These are phyloP conservation scores for Micractinium conductrix DNA, from an alignment of 139 green algal species.

Conservation along the genomic window DNA sequence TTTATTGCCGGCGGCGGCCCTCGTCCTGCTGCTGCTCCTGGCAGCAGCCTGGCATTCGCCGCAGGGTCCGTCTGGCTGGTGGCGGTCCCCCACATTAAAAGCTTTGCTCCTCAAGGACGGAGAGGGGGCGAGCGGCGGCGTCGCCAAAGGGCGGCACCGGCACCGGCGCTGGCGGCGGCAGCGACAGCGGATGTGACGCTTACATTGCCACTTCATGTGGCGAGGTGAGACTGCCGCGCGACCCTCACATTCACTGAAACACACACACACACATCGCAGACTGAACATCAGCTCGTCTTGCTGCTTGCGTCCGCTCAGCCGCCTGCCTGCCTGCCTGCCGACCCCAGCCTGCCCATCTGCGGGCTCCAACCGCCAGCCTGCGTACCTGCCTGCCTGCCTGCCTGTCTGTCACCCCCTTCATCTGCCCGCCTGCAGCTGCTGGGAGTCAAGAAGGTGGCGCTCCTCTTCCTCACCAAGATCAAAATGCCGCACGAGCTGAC, in stretches of 20 bases:
- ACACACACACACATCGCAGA: background rate
- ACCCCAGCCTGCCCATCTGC: background rate
- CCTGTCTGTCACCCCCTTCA: no score
- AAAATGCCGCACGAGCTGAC: slow-evolving; percentile 14
- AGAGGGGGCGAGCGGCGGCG: no score
- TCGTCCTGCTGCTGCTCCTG: no score
- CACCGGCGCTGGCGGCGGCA: background rate
- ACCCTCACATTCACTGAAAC: background rate
- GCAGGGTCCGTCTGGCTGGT: no score
- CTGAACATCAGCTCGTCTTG: no score
- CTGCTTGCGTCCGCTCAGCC: no score
- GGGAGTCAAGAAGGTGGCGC: slow-evolving; percentile 3
- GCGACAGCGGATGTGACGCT: background rate
- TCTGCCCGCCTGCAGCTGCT: slow-evolving; percentile 6
- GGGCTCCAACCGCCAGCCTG: background rate
- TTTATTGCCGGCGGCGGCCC: no score
- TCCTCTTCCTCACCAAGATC: slow-evolving; percentile 5
- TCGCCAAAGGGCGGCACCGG: background rate
- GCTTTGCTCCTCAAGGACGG: no score
- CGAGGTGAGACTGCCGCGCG: background rate
- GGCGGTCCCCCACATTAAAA: no score
- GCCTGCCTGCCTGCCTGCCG: background rate
- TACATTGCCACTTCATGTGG: background rate
- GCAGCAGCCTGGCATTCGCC: no score
- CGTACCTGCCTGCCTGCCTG: background rate